phyloP scores from a whole-genome alignment of 192 early-diverging fungal genomes.

The Lobosporangium transversale region DNA sequence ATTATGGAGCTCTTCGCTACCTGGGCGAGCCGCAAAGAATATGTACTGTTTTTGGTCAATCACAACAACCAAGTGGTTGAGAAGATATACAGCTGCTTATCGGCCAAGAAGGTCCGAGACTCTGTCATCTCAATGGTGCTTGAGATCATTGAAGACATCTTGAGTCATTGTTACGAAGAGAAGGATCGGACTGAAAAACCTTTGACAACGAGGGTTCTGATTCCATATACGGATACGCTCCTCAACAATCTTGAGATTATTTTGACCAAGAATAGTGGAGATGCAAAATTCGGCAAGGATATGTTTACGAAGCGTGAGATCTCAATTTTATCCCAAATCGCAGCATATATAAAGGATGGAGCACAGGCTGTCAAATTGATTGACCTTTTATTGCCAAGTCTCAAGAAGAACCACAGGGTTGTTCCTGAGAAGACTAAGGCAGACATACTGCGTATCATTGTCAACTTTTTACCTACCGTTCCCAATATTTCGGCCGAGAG shows the following conservation, averaged over 20 bases:
- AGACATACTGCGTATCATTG: slow-evolving; percentile 84
- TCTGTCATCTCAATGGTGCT: slow-evolving; percentile 77
- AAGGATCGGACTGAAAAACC: slow-evolving; percentile 52
- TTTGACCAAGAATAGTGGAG: slow-evolving; percentile 56
- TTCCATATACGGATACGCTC: slow-evolving; percentile 65
- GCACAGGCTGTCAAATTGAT: slow-evolving; percentile 75
- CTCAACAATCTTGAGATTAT: slow-evolving; percentile 68
- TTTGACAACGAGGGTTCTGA: slow-evolving; percentile 58
- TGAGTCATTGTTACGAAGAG: slow-evolving; percentile 66
- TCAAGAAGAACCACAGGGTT: slow-evolving; percentile 72
- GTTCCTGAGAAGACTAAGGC: slow-evolving; percentile 86
- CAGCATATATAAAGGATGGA: slow-evolving; percentile 75
- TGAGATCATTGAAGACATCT: slow-evolving; percentile 76
- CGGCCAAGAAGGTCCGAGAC: slow-evolving; percentile 82
- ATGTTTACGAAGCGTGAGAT: slow-evolving; percentile 76
- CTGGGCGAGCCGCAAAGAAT: slow-evolving; percentile 77
- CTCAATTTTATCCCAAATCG: slow-evolving; percentile 79
- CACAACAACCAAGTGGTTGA: slow-evolving; percentile 73
- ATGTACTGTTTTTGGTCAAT: slow-evolving; percentile 72
- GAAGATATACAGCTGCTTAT: slow-evolving; percentile 75
- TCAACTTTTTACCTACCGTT: slow-evolving; percentile 82
- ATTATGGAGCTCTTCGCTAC: slow-evolving; percentile 79
- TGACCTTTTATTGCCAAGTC: slow-evolving; percentile 84
- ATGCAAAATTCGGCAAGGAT: slow-evolving; percentile 62
- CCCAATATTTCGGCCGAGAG: slow-evolving; percentile 56